Conservation (phyloP, 2,329 filamentous ascomycete genomes). For the Dryadomyces quercus-mongolicae region DNA sequence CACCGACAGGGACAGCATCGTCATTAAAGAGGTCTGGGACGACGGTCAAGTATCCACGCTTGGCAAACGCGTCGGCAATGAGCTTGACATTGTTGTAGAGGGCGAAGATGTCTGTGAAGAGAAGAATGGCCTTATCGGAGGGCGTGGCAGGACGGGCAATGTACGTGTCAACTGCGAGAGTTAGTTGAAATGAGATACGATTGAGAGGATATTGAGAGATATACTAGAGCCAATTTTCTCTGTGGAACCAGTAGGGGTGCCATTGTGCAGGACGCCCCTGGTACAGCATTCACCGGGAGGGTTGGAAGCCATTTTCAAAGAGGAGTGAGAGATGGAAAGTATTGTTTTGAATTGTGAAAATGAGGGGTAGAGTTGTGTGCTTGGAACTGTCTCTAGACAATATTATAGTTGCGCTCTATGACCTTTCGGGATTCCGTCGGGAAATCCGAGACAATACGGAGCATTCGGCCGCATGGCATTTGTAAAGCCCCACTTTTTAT, state of each 20-base stretch:
- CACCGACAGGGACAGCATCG: slow-evolving; percentile 45
- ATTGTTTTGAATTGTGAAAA: too few species aligned
- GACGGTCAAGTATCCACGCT: slow-evolving; percentile 57
- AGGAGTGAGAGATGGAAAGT: not conserved
- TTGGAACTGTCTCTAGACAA: too few species aligned
- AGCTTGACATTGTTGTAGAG: slow-evolving; percentile 46
- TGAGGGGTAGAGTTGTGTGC: too few species aligned
- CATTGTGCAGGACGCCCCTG: slow-evolving; percentile 40
- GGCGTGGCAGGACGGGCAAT: slow-evolving; percentile 32
- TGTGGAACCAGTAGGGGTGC: slow-evolving; percentile 17
- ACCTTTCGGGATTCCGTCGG: not conserved
- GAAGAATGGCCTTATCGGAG: slow-evolving; percentile 28
- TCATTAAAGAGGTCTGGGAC: slow-evolving; percentile 62
- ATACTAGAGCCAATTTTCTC: not conserved
- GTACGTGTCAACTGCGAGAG: slow-evolving; percentile 30
- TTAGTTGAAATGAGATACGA: not conserved
- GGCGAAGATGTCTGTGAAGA: slow-evolving; percentile 36
- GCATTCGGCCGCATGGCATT: too few species aligned
- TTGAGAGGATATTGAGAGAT: not conserved
- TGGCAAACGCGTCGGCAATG: slow-evolving; percentile 63
- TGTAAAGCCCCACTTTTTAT: not conserved
- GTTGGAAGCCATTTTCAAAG: slow-evolving; percentile 36
- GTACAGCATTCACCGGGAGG: slow-evolving; percentile 40
- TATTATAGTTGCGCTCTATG: too few species aligned
- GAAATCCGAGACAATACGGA: not conserved